Conservation (phyloP, 176 grass and related monocot genomes). For the Ananas comosus region DNA sequence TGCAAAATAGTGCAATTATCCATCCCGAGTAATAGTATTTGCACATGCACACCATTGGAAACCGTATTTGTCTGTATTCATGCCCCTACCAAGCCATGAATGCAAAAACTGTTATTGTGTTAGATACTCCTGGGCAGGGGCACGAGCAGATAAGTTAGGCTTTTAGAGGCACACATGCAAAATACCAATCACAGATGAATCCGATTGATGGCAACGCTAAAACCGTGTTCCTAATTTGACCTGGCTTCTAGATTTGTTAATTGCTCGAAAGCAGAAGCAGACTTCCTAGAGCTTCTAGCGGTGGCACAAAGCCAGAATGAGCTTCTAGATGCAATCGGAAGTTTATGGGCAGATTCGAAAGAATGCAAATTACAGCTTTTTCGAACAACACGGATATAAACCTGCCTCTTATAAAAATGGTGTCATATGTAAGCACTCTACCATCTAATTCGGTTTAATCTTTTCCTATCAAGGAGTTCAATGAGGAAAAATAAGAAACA, state of each 20-base stretch:
- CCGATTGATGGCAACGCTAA: background rate
- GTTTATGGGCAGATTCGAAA: no score
- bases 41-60: no score
- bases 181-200: background rate
- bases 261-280: no score
- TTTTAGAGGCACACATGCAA: background rate
- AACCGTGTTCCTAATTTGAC: background rate
- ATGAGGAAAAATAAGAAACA: background rate
- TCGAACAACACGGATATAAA: background rate
- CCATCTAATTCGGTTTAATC: background rate
- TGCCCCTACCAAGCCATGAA: background rate
- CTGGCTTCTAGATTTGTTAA: no score
- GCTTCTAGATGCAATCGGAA: no score
- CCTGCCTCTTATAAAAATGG: background rate
- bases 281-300: no score
- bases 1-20: background rate
- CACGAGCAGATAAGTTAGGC: background rate
- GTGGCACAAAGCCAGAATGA: no score
- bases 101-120: background rate
- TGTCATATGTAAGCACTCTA: background rate
- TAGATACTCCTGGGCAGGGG: background rate
- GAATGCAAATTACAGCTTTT: no score
- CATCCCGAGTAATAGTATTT: no score
- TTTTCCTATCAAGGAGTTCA: background rate
- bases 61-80: no score